Conservation (phyloP, 2,329 filamentous ascomycete genomes). For the Didymella glomerata region DNA sequence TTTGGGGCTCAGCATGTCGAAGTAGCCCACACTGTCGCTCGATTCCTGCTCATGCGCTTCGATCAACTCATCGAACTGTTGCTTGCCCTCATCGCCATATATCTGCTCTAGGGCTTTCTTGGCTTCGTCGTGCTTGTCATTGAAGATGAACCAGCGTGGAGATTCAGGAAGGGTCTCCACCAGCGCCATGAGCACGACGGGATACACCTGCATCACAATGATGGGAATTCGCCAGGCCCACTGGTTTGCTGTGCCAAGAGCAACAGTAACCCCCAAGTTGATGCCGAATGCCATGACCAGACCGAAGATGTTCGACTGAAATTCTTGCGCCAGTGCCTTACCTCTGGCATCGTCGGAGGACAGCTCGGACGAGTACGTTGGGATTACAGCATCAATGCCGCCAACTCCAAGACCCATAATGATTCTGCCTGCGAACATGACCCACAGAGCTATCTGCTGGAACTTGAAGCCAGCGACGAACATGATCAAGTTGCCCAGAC, state of each 20-base stretch:
- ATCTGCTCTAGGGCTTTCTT: constrained; percentile 59
- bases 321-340: constrained; percentile 68
- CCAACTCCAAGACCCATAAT: constrained; percentile 67
- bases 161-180: constrained; percentile 65
- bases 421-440: constrained; percentile 62
- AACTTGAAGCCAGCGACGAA: constrained; percentile 64
- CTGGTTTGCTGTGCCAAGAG: constrained; percentile 63
- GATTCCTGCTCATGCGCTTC: constrained; percentile 61
- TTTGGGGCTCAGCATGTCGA: constrained; percentile 65
- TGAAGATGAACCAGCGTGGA: constrained; percentile 65
- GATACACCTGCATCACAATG: constrained; percentile 68
- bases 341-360: constrained; percentile 65
- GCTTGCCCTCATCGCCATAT: constrained; percentile 60
- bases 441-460: constrained; percentile 51
- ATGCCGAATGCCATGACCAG: constrained; percentile 68
- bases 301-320: constrained; percentile 71
- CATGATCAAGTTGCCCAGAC: constrained; percentile 67
- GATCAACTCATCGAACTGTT: constrained; percentile 60
- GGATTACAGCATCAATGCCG: constrained; percentile 68
- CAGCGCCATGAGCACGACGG: constrained; percentile 61
- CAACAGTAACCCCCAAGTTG: constrained; percentile 63
- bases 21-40: constrained; percentile 59
- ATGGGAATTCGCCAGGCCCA: constrained; percentile 71
- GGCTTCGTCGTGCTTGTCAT: constrained; percentile 61
- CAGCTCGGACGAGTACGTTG: constrained; percentile 67